These are phyloP conservation scores for Manihot esculenta DNA, from an alignment of 441 rosid species.

Conservation along the genomic window DNA sequence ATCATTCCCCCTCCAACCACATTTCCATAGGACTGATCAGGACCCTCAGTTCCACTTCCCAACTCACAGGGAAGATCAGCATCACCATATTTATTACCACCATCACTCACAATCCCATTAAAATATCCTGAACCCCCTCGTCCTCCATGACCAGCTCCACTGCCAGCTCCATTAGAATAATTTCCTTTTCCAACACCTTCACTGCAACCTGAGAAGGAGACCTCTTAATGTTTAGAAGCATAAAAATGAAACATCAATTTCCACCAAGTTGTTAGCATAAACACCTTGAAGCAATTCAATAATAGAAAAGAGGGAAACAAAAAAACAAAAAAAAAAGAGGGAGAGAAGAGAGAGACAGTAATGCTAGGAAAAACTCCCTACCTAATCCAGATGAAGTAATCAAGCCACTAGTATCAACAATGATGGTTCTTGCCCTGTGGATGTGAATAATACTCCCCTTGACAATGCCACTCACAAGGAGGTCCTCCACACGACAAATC, in stretches of 20 bases:
- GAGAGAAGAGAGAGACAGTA: neutral
- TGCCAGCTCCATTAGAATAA: constrained; percentile 87
- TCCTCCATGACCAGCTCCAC: constrained; percentile 99
- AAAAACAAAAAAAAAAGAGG: neutral
- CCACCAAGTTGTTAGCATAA: constrained; percentile 10
- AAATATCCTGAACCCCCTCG: constrained; percentile 92
- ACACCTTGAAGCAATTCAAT: neutral
- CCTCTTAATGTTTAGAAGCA: constrained; percentile 25
- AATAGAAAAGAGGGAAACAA: constrained; percentile 4
- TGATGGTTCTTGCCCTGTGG: constrained; percentile 87
- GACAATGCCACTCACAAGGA: constrained; percentile 80
- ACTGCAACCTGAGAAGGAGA: constrained; percentile 71
- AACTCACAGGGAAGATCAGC: constrained; percentile 95
- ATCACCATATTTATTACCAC: constrained; percentile 86
- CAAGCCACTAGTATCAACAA: constrained; percentile 65
- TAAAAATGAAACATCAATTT: constrained; percentile 19
- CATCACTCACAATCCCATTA: constrained; percentile 76
- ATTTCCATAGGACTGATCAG: constrained; percentile 61
- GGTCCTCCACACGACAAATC: constrained; percentile 98
- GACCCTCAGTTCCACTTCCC: constrained; percentile 97
- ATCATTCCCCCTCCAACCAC: constrained; percentile 96
- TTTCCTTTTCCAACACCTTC: constrained; percentile 88
- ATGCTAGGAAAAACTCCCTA: constrained; percentile 28
- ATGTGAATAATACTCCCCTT: constrained; percentile 94
- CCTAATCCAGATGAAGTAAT: constrained; percentile 91